A percentile compares a stretch with the other conserved stretches of the same genome.
Evolutionary conservation across 768 basidiomycete species (phyloP).

Genomic region (Leccinum disarticulatum): DNA sequence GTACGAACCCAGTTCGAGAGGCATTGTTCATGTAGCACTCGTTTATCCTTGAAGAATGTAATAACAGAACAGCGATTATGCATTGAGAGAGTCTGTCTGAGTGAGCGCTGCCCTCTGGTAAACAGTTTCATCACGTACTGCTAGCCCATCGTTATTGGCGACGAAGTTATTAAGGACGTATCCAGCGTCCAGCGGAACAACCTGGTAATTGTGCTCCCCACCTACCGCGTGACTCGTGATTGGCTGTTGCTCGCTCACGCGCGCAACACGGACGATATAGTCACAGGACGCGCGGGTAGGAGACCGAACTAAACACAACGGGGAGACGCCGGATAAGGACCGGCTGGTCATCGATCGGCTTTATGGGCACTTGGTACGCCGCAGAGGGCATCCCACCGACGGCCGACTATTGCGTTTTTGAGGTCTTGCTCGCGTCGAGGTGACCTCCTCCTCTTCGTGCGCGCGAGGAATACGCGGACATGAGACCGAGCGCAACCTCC

Average conservation of each 20-base stretch:
- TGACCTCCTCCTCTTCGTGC: slow-evolving; percentile 68
- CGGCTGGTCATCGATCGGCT: slow-evolving; percentile 39
- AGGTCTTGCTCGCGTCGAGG: slow-evolving; percentile 39
- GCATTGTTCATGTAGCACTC: slow-evolving; percentile 5
- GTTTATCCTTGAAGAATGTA: slow-evolving; percentile 3
- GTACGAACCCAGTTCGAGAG: neutral
- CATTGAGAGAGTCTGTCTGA: slow-evolving; percentile 13
- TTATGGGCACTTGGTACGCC: neutral
- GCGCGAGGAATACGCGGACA: slow-evolving; percentile 79
- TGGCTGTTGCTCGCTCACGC: neutral
- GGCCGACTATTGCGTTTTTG: slow-evolving; percentile 25
- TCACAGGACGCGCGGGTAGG: slow-evolving; percentile 59
- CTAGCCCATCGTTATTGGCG: neutral
- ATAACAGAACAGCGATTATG: slow-evolving; percentile 11
- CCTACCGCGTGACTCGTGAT: slow-evolving; percentile 10
- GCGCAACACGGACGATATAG: slow-evolving; percentile 52
- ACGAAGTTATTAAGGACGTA: slow-evolving; percentile 28
- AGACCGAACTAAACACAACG: slow-evolving; percentile 79
- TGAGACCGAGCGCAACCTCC: slow-evolving; percentile 83
- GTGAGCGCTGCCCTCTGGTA: slow-evolving; percentile 39
- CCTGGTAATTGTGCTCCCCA: slow-evolving; percentile 15
- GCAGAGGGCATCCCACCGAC: slow-evolving; percentile 2
- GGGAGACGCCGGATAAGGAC: slow-evolving; percentile 57
- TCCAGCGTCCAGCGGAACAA: slow-evolving; percentile 39
- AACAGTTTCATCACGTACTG: slow-evolving; percentile 27